Percentiles rank a stretch among this genome's conserved stretches.
These are phyloP conservation scores for Fusarium coffeatum DNA, from an alignment of 2,329 filamentous ascomycete genomes.

Conservation along the genomic window DNA sequence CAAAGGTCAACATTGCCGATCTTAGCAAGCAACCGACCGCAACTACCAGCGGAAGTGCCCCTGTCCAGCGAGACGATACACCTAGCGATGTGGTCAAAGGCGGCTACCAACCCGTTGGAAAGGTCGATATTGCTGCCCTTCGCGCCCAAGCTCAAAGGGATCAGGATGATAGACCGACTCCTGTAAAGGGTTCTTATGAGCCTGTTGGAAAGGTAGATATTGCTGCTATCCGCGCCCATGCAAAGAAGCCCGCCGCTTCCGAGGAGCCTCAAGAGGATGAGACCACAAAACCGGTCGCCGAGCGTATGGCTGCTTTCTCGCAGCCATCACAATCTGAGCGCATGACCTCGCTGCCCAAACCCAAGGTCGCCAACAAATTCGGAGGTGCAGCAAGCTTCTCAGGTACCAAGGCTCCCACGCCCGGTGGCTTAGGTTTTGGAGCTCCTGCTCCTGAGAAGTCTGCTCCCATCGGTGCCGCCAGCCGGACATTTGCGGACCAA, in stretches of 20 bases:
- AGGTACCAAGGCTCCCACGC: slow-evolving; percentile 89
- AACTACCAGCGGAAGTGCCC: slow-evolving; percentile 68
- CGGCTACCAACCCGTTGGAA: slow-evolving; percentile 92
- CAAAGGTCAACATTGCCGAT: slow-evolving; percentile 92
- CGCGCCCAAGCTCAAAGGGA: slow-evolving; percentile 76
- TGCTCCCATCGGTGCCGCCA: slow-evolving; percentile 79
- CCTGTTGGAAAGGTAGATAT: slow-evolving; percentile 98
- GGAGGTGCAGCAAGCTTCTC: slow-evolving; percentile 77
- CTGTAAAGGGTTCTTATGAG: slow-evolving; percentile 93
- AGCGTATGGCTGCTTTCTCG: slow-evolving; percentile 79
- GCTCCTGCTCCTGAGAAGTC: slow-evolving; percentile 66
- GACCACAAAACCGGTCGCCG: slow-evolving; percentile 72
- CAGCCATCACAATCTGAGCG: slow-evolving; percentile 74
- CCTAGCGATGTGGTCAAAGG: slow-evolving; percentile 78
- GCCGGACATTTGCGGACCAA: slow-evolving; percentile 92
- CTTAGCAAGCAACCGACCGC: slow-evolving; percentile 79
- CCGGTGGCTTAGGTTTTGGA: slow-evolving; percentile 74
- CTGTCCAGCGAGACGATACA: slow-evolving; percentile 58
- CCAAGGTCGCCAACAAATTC: slow-evolving; percentile 93
- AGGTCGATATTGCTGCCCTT: slow-evolving; percentile 96
- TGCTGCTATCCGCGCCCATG: slow-evolving; percentile 87
- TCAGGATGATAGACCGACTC: slow-evolving; percentile 82
- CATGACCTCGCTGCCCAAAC: slow-evolving; percentile 89
- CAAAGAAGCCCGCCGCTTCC: slow-evolving; percentile 69
- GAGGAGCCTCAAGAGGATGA: slow-evolving; percentile 52